Conservation (phyloP, 345 rosid genomes). For the Anacardium occidentale region DNA sequence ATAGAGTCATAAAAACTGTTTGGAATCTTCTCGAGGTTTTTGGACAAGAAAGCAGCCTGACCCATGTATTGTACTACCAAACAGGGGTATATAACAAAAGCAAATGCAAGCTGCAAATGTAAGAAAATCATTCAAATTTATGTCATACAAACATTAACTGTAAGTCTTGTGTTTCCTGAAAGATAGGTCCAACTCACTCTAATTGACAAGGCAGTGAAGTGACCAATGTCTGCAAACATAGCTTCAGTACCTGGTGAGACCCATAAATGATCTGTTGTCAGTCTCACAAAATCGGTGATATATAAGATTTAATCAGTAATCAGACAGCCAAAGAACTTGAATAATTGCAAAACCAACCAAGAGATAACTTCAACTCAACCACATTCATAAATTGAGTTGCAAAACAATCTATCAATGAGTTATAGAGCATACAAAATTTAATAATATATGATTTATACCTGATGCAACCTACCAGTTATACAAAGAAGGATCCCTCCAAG, state of each 20-base stretch:
- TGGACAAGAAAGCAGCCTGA: conserved; percentile 92
- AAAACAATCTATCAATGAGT: conserved; percentile 1
- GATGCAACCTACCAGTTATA: conserved; percentile 66
- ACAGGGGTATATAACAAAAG: conserved; percentile 75
- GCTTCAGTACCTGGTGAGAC: conserved; percentile 82
- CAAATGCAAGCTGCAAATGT: conserved; percentile 71
- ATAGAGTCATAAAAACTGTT: conserved; percentile 72
- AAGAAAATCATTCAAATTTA: conserved; percentile 23
- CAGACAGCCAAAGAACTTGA: not conserved
- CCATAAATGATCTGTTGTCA: not conserved
- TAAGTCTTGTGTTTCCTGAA: not conserved
- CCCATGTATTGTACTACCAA: conserved; percentile 98
- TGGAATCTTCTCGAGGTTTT: conserved; percentile 41
- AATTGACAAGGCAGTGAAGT: conserved; percentile 80
- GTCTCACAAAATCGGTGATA: not conserved
- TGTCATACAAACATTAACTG: conserved; percentile 1
- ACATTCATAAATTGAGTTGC: conserved; percentile 1
- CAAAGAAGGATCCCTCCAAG: conserved; percentile 92
- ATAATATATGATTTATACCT: not conserved
- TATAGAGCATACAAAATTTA: not conserved
- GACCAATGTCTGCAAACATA: conserved; percentile 96
- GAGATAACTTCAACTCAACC: not conserved
- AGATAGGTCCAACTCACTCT: conserved; percentile 44
- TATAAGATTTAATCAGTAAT: not conserved
- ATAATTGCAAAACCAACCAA: not conserved